phyloP scores from a whole-genome alignment of 129 eudicot species.

The Lonicera japonica region DNA sequence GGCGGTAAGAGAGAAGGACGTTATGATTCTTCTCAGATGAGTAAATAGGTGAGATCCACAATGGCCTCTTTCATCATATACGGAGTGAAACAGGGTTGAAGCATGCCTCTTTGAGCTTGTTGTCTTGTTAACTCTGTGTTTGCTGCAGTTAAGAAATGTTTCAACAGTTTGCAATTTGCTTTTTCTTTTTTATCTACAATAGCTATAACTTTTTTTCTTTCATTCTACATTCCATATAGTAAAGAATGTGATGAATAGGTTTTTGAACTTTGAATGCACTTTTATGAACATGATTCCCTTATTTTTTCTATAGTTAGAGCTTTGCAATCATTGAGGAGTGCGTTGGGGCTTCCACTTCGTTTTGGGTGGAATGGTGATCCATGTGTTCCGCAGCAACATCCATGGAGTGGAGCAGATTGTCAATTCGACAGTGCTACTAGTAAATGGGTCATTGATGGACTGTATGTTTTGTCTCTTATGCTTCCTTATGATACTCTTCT shows the following conservation, averaged over 20 bases:
- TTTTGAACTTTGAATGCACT: background rate
- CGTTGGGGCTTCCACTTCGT: conserved; percentile 91
- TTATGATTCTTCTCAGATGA: too few species aligned
- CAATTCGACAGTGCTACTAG: conserved; percentile 50
- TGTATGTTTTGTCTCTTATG: conserved; percentile 49
- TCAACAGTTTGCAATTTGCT: too few species aligned
- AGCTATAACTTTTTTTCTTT: background rate
- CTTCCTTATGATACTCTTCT: background rate
- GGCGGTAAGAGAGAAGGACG: too few species aligned
- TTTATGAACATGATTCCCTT: background rate
- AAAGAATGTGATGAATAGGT: background rate
- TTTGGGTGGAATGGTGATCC: conserved; percentile 99
- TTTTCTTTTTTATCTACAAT: background rate
- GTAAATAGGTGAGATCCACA: too few species aligned
- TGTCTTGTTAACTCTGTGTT: background rate
- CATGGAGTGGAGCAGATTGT: conserved; percentile 99
- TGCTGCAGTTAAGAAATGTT: background rate
- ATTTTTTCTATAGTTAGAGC: conserved; percentile 54
- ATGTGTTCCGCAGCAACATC: conserved; percentile 96
- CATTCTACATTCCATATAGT: background rate
- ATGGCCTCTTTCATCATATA: too few species aligned
- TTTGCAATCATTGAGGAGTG: conserved; percentile 55
- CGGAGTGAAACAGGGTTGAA: background rate
- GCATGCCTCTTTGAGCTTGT: background rate
- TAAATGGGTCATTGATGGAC: conserved; percentile 95